These are phyloP conservation scores for Capsaspora owczarzaki DNA, from an alignment of 78 protist species.

Conservation along the genomic window DNA sequence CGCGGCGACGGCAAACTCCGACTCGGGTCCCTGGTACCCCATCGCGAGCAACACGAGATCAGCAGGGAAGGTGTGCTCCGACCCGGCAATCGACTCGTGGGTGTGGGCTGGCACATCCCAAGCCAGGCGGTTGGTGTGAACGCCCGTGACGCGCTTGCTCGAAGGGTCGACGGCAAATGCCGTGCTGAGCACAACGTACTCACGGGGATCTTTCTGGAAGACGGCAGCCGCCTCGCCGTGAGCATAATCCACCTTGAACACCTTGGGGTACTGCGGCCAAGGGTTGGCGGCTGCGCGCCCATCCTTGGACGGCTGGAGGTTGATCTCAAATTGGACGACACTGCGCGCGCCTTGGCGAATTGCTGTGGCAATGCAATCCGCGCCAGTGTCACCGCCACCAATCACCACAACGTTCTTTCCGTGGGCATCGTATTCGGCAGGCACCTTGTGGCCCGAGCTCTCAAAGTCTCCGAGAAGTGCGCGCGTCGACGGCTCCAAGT, in stretches of 20 bases:
- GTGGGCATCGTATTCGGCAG: background rate
- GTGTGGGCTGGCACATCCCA: constrained; percentile 36
- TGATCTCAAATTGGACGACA: constrained; percentile 59
- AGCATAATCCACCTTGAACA: constrained; percentile 73
- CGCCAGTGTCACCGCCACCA: constrained; percentile 84
- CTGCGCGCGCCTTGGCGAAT: constrained; percentile 39
- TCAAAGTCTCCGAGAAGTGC: too few species aligned
- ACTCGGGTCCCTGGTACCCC: constrained; percentile 74
- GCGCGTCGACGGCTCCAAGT: constrained; percentile 33
- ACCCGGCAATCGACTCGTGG: constrained; percentile 26
- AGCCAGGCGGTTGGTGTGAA: constrained; percentile 34
- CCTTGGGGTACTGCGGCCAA: constrained; percentile 73
- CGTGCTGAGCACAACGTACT: constrained; percentile 48
- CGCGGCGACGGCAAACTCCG: background rate
- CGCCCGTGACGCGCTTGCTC: constrained; percentile 23
- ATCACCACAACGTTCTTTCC: constrained; percentile 73
- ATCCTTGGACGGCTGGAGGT: constrained; percentile 31
- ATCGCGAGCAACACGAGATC: constrained; percentile 71
- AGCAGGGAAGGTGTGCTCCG: constrained; percentile 16
- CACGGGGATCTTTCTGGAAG: constrained; percentile 26
- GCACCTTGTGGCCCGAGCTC: background rate
- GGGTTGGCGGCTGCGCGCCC: constrained; percentile 47
- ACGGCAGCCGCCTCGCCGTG: constrained; percentile 60
- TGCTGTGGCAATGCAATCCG: constrained; percentile 72
- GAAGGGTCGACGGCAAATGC: constrained; percentile 43